phyloP scores from a whole-genome alignment of 2,329 filamentous ascomycete genomes.

The Paracamarosporium sp. region DNA sequence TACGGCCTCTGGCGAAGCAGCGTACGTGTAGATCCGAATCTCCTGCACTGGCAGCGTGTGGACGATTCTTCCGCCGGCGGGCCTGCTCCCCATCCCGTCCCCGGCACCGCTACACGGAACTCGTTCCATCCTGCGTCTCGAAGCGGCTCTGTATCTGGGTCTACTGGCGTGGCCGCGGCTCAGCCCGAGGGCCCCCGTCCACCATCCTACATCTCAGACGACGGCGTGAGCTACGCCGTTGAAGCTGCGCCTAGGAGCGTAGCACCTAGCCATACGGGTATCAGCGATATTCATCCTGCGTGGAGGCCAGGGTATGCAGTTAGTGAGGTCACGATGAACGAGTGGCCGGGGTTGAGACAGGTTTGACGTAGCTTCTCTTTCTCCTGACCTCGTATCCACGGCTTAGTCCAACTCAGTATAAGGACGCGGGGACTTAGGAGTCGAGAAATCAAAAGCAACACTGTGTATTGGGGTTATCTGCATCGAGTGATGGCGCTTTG shows the following conservation, averaged over 20 bases:
- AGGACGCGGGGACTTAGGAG: too few relatives aligned
- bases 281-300: conserved; percentile 46
- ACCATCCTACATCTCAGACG: conserved; percentile 78
- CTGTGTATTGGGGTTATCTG: too few relatives aligned
- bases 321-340: conserved; percentile 24
- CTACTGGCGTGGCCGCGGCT: background rate
- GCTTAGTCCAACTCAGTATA: too few relatives aligned
- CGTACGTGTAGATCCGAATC: conserved; percentile 80
- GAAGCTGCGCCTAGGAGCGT: conserved; percentile 62
- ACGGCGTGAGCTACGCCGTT: conserved; percentile 75
- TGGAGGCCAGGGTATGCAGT: conserved; percentile 44
- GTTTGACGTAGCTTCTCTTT: background rate
- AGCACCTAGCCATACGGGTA: conserved; percentile 25
- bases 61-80: too few relatives aligned
- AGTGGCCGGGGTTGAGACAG: conserved; percentile 5
- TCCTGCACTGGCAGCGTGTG: conserved; percentile 79
- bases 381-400: background rate
- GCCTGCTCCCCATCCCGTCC: background rate
- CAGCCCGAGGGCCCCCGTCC: conserved; percentile 57
- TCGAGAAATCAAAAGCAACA: too few relatives aligned
- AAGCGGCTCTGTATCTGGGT: conserved; percentile 12
- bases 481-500: too few relatives aligned
- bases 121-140: background rate
- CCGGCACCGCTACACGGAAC: background rate
- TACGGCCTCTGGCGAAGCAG: conserved; percentile 87